phyloP scores from a whole-genome alignment of 176 grass and related monocot genomes.

The Typha latifolia region DNA sequence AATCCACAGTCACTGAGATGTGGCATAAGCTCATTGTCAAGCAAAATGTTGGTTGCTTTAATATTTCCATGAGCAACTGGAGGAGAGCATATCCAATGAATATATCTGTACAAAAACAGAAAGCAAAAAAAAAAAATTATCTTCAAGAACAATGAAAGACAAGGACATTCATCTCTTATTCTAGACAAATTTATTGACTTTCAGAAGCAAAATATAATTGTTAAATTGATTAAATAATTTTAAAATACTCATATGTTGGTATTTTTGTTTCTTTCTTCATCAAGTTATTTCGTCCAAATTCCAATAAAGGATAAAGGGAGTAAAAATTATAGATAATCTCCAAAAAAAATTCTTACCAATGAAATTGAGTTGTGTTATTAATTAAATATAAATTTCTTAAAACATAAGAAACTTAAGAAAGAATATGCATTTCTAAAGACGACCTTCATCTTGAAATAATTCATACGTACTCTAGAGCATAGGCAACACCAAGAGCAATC shows the following conservation, averaged over 20 bases:
- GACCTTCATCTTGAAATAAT: background rate
- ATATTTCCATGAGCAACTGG: conserved; percentile 86
- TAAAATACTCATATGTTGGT: no score
- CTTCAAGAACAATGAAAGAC: background rate
- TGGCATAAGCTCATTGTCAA: conserved; percentile 87
- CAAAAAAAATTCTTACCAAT: no score
- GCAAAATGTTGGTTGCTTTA: conserved; percentile 83
- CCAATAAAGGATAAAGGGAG: no score
- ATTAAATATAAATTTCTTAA: background rate
- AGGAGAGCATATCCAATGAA: conserved; percentile 75
- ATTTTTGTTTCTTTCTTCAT: no score
- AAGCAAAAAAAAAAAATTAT: background rate
- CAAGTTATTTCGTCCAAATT: no score
- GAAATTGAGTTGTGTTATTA: no score
- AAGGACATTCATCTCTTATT: background rate
- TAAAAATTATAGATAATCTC: no score
- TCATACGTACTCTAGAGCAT: conserved; percentile 76
- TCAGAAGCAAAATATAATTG: no score
- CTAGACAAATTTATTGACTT: background rate
- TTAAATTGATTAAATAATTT: no score
- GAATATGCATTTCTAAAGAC: background rate
- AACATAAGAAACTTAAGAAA: background rate
- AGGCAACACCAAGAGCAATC: conserved; percentile 84
- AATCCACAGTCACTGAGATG: conserved; percentile 76
- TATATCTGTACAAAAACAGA: conserved; percentile 45